Percentiles rank a stretch among this genome's conserved stretches.
Evolutionary conservation across 75 land plant genomes (phyloP).

Genomic region (Isoetes taiwanensis): DNA sequence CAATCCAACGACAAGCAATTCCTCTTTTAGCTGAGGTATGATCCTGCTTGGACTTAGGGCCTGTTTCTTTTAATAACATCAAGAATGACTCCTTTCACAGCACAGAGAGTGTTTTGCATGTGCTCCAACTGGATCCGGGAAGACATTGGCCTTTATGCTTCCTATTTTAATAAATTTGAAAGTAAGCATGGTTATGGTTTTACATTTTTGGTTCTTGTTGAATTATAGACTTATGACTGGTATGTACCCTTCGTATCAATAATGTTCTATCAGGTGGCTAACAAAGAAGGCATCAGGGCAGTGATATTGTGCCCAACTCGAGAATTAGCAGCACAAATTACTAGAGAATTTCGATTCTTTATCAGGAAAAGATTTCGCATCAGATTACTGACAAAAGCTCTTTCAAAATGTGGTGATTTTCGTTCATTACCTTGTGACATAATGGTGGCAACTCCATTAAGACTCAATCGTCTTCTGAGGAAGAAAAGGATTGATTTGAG

Average conservation of each 20-base stretch:
- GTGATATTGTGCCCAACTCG: constrained; percentile 84
- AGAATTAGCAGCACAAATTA: constrained; percentile 81
- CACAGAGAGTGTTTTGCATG: constrained; percentile 94
- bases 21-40: constrained; percentile 74
- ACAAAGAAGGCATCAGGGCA: constrained; percentile 59
- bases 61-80: neutral
- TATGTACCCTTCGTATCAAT: too few relatives aligned
- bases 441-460: constrained; percentile 79
- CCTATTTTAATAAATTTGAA: constrained; percentile 82
- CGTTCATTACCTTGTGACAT: constrained; percentile 70
- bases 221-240: neutral
- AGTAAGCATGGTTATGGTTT: constrained; percentile 21
- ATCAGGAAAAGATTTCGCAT: constrained; percentile 53
- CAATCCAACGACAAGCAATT: constrained; percentile 97
- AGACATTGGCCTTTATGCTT: constrained; percentile 80
- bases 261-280: constrained; percentile 27
- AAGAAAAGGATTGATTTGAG: constrained; percentile 65
- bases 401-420: constrained; percentile 53
- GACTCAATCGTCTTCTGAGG: constrained; percentile 48
- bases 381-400: constrained; percentile 60
- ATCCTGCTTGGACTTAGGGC: neutral
- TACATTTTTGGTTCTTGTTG: neutral
- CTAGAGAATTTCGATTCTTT: constrained; percentile 69
- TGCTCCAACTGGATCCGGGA: constrained; percentile 98
- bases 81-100: constrained; percentile 15